Evolutionary conservation across 805 yeast genomes (phyloP), one percentile per base, ranked within the genome.

Genomic region (Candida tibetensis): DNA sequence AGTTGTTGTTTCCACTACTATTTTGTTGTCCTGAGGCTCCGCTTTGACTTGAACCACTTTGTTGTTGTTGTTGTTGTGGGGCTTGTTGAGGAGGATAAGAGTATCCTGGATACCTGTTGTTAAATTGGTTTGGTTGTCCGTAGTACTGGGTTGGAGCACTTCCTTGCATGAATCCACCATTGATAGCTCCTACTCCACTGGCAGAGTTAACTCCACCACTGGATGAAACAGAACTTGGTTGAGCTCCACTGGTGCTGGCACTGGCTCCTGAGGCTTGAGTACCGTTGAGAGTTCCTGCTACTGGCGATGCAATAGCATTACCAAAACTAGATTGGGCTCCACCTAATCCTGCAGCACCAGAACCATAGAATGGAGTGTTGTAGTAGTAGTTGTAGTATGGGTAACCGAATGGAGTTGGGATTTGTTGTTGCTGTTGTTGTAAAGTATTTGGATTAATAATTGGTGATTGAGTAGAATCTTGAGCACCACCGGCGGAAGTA

Each of bases 301-400:
- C 26, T 25, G 34, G 42, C 21, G 48, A 39, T 21, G 38, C 41
- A 38, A 37, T 47, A 28, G 42, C 46, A 30, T 36, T 26, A 25
- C 26, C 41, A 38, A 47, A 53, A 25, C 48, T 49, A 37, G 38
- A 44, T 42, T 54, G 53, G 27, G 50, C 57, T 8, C 28, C 39
- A 9, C 58, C 62, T 42, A 57, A 50, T 18, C 56, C 52, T 19
- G 51, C 60, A 32, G 51, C 52, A 30, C 58, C 64, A 41, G 58
- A 55, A 15, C 62, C 65, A 47, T 65, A 69, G 51, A 58, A 67
- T 44, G 72, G 72, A 15, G 60, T 61, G 49, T 59, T 62, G 51
- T 64, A 64, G 53, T 64, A 68, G 53, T 66, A 55, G 56, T 63
- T 57, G 57, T 67, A 66, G 53, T 64, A 63, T 32, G 72, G 72